Evolutionary conservation across 2,329 filamentous ascomycete genomes (phyloP).

Genomic region (Aspergillus sp.): DNA sequence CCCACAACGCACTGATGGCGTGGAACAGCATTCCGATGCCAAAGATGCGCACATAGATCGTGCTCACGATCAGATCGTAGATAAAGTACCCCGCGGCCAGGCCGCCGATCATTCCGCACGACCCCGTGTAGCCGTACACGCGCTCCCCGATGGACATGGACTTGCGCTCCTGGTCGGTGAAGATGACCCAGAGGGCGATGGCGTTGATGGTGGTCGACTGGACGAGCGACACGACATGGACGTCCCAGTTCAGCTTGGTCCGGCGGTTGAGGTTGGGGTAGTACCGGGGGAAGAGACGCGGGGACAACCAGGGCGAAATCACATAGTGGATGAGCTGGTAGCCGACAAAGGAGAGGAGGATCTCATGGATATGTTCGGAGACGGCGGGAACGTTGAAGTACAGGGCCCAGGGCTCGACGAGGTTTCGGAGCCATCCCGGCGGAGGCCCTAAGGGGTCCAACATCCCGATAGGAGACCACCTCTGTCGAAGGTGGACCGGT

Average conservation of each 20-base stretch:
- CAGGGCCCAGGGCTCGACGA: conserved; percentile 51
- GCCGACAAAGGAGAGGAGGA: conserved; percentile 54
- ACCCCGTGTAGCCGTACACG: conserved; percentile 62
- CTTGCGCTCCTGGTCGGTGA: conserved; percentile 54
- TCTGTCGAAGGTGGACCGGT: background rate
- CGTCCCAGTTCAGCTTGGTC: conserved; percentile 65
- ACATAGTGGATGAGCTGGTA: conserved; percentile 57
- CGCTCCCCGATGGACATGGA: conserved; percentile 53
- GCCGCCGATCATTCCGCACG: conserved; percentile 57
- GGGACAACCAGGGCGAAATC: conserved; percentile 56
- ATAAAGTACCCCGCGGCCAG: conserved; percentile 64
- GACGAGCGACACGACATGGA: conserved; percentile 63
- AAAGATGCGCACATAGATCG: conserved; percentile 56
- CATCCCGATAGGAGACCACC: conserved; percentile 31
- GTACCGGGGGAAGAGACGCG: conserved; percentile 52
- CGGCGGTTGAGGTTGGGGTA: conserved; percentile 55
- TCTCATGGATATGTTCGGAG: conserved; percentile 61
- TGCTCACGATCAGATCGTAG: conserved; percentile 61
- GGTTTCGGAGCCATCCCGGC: conserved; percentile 51
- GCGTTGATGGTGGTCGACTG: conserved; percentile 58
- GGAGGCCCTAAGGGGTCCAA: conserved; percentile 47
- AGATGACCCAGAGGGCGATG: conserved; percentile 59
- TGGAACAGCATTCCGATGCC: conserved; percentile 62
- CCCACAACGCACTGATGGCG: conserved; percentile 59
- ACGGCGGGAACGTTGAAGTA: conserved; percentile 55